Conservation (phyloP, 352 stramenopile genomes). For the Pythium insidiosum region DNA sequence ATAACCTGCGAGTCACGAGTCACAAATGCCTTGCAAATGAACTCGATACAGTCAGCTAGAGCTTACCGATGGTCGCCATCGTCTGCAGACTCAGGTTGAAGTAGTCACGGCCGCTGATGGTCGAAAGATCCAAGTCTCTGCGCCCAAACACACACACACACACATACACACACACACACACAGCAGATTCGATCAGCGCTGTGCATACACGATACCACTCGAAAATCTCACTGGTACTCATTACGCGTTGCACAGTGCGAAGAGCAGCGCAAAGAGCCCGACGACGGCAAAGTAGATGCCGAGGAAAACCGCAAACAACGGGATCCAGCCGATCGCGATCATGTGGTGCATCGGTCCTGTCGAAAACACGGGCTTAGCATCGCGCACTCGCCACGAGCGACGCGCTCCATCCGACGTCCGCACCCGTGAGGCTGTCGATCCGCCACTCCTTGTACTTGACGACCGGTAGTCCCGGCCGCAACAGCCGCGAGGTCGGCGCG, state of each 20-base stretch:
- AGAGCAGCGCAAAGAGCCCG: conserved; percentile 37
- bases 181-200: no score
- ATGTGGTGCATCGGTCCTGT: conserved; percentile 39
- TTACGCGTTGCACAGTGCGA: conserved; percentile 31
- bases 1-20: conserved; percentile 21
- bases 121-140: conserved; percentile 5
- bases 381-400: no score
- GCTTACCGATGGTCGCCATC: conserved; percentile 43
- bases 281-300: conserved; percentile 39
- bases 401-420: no score
- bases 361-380: no score
- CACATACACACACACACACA: no score
- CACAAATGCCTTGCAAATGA: no score
- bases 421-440: conserved; percentile 24
- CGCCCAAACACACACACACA: no score
- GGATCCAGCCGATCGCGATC: conserved; percentile 33
- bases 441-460: conserved; percentile 44
- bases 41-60: no score
- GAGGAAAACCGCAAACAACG: conserved; percentile 34
- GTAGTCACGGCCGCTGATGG: conserved; percentile 23
- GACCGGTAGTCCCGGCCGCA: conserved; percentile 30
- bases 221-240: no score
- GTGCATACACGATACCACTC: no score
- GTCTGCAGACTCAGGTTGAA: conserved; percentile 62
- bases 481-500: conserved; percentile 14